Conservation (phyloP, 371 early-diverging fungal genomes). For the Mucor racemosus region DNA sequence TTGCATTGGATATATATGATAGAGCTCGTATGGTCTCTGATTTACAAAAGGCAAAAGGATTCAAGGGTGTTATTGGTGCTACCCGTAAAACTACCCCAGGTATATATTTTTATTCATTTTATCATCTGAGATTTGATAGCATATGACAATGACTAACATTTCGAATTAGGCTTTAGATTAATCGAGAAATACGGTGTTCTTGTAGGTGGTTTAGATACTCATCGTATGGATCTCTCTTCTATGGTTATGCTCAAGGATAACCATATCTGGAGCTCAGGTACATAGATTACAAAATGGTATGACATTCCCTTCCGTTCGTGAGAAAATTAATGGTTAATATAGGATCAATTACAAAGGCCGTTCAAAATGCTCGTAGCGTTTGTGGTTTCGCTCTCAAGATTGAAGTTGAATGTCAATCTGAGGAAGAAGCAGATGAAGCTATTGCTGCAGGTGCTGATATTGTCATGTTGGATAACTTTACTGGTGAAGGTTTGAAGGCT, state of each 20-base stretch:
- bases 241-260: slow-evolving; percentile 99
- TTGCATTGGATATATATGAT: background rate
- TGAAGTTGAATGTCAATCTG: slow-evolving; percentile 94
- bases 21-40: slow-evolving; percentile 67
- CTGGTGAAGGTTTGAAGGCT: slow-evolving; percentile 62
- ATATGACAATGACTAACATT: background rate
- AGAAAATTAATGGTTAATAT: slow-evolving; percentile 6
- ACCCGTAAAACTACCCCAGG: slow-evolving; percentile 99
- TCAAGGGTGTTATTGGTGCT: slow-evolving; percentile 91
- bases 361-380: slow-evolving; percentile 76
- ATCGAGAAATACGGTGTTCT: slow-evolving; percentile 98
- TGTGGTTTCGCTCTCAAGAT: slow-evolving; percentile 95
- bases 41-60: slow-evolving; percentile 74
- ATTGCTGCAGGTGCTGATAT: slow-evolving; percentile 96
- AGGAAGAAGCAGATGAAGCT: slow-evolving; percentile 96
- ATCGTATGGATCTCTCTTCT: slow-evolving; percentile 94
- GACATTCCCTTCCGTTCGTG: background rate
- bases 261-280: slow-evolving; percentile 94
- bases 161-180: slow-evolving; percentile 81
- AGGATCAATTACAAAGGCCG: slow-evolving; percentile 87
- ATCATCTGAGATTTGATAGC: background rate
- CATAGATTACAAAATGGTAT: background rate
- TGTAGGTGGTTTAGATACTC: slow-evolving; percentile 96
- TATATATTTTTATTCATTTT: slow-evolving; percentile 29
- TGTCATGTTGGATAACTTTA: slow-evolving; percentile 91